Evolutionary conservation across 2,329 filamentous ascomycete genomes (phyloP).

Genomic region (Hawksworthiomyces lignivorus): DNA sequence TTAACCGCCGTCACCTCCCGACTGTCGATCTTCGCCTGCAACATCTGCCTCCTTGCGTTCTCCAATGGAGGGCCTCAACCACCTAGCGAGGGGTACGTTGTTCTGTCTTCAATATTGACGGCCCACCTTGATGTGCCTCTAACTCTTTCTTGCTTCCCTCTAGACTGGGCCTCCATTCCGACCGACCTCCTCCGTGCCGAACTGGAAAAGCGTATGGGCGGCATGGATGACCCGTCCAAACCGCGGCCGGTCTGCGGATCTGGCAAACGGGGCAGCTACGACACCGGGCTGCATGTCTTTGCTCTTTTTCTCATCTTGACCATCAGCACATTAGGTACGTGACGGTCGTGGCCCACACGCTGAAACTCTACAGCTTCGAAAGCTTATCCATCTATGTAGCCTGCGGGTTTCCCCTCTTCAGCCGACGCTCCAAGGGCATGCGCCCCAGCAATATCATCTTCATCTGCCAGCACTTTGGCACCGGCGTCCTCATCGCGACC

Average conservation of each 20-base stretch:
- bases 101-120: too few relatives aligned
- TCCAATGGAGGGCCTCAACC: too few relatives aligned
- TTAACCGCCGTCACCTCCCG: not conserved
- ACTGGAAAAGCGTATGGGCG: conserved; percentile 37
- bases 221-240: conserved; percentile 20
- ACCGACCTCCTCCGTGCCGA: conserved; percentile 46
- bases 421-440: conserved; percentile 49
- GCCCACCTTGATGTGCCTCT: not conserved
- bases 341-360: not conserved
- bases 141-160: not conserved
- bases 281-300: conserved; percentile 59
- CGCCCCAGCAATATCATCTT: conserved; percentile 56
- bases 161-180: conserved; percentile 39
- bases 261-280: conserved; percentile 48
- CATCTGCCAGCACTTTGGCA: conserved; percentile 67
- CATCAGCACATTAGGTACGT: conserved; percentile 34
- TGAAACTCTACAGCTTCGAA: too few relatives aligned
- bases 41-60: not conserved
- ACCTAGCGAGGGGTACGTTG: too few relatives aligned
- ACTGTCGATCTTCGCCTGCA: not conserved
- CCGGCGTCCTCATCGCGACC: conserved; percentile 77
- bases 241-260: conserved; percentile 46
- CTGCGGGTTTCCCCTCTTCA: conserved; percentile 60
- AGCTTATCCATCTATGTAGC: conserved; percentile 31
- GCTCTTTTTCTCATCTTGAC: conserved; percentile 59